These are phyloP conservation scores for Aspergillus leporis DNA, from an alignment of 495 filamentous ascomycete genomes.

Conservation along the genomic window DNA sequence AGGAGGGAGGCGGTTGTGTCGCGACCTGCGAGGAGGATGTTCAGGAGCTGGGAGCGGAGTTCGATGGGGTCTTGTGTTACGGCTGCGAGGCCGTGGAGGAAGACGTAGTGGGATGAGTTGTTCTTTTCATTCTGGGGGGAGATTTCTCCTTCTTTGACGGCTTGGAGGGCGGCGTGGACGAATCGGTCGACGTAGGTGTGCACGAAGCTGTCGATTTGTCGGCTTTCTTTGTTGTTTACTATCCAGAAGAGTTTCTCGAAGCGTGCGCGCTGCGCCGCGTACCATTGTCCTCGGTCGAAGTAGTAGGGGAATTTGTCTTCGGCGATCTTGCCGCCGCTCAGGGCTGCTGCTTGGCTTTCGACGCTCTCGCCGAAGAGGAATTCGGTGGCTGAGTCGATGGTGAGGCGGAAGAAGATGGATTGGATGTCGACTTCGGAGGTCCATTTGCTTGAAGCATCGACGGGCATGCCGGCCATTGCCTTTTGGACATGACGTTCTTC, in stretches of 20 bases:
- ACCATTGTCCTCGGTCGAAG: constrained; percentile 44
- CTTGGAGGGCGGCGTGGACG: constrained; percentile 38
- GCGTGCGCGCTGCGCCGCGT: constrained; percentile 35
- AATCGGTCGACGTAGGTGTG: constrained; percentile 52
- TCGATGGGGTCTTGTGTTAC: constrained; percentile 44
- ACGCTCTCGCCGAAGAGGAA: constrained; percentile 66
- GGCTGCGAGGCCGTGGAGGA: constrained; percentile 40
- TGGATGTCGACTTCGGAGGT: constrained; percentile 54
- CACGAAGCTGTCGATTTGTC: constrained; percentile 42
- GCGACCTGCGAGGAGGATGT: constrained; percentile 50
- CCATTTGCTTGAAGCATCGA: constrained; percentile 41
- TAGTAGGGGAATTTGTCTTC: constrained; percentile 39
- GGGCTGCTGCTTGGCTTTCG: constrained; percentile 36
- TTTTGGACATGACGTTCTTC: constrained; percentile 53
- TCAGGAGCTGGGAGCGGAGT: constrained; percentile 60
- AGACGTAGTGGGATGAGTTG: constrained; percentile 32
- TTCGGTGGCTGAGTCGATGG: constrained; percentile 66
- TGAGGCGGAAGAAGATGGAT: constrained; percentile 62
- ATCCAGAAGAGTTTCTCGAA: constrained; percentile 56
- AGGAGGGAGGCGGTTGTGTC: constrained; percentile 66
- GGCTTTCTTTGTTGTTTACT: constrained; percentile 50
- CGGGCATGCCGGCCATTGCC: constrained; percentile 38
- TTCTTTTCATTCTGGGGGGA: constrained; percentile 13
- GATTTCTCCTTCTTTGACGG: constrained; percentile 22
- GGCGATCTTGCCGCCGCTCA: constrained; percentile 24